Percentiles rank a stretch among this genome's conserved stretches.
These are phyloP conservation scores for Fusarium nurragi DNA, from an alignment of 2,329 filamentous ascomycete species.

Conservation along the genomic window DNA sequence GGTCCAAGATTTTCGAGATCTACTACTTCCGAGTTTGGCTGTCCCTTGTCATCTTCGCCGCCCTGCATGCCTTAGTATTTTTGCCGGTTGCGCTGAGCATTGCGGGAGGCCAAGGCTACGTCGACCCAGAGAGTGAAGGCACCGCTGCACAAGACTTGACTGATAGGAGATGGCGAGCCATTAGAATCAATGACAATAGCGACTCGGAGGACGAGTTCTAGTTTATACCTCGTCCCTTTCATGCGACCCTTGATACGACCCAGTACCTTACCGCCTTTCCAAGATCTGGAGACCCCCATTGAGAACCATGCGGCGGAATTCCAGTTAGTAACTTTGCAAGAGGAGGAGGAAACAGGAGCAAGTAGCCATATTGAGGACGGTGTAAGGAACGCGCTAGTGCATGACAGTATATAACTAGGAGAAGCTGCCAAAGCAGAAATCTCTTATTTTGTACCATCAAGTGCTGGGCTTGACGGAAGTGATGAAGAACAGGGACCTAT, in stretches of 20 bases:
- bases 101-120: slow-evolving; percentile 85
- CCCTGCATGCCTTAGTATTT: slow-evolving; percentile 88
- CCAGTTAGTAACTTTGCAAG: not conserved
- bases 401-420: not conserved
- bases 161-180: slow-evolving; percentile 77
- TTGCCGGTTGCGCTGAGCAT: slow-evolving; percentile 89
- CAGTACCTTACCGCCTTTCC: not conserved
- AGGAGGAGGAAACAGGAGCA: not conserved
- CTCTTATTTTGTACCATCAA: not conserved
- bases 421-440: not conserved
- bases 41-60: slow-evolving; percentile 88
- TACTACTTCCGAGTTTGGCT: slow-evolving; percentile 99
- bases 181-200: slow-evolving; percentile 77
- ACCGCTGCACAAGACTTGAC: slow-evolving; percentile 90
- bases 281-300: not conserved
- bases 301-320: not conserved
- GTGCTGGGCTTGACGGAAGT: not conserved
- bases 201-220: slow-evolving; percentile 76
- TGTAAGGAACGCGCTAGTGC: not conserved
- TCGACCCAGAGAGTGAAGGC: slow-evolving; percentile 86
- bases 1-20: slow-evolving; percentile 98
- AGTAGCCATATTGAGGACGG: not conserved
- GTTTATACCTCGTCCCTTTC: slow-evolving; percentile 15
- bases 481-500: not conserved
- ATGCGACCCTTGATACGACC: not conserved